Base-by-base conservation (phyloP, 2,329 filamentous ascomycete genomes). In the Aspergillus neoniger region DNA sequence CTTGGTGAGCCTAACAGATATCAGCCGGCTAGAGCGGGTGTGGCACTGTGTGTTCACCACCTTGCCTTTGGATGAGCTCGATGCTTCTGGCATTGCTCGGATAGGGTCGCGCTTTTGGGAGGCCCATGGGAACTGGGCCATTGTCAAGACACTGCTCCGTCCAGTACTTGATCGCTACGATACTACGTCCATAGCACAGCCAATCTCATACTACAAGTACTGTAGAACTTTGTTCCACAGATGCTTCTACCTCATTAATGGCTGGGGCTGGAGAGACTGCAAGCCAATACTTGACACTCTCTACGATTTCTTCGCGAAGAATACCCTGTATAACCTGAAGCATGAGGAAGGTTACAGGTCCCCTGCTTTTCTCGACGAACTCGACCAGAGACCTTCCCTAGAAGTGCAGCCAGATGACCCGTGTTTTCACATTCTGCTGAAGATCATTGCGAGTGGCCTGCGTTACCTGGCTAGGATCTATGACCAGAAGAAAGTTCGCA, bases 291-390 rank as follows among this genome's bases (percentile, higher is more conserved):
- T 88, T 10, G 80, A 81, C 51, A 76, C 72, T 0, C 71, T 86
- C 0, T 87, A 86, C 64, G 84, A 87, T 69, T 88, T 87, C 72
- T 88, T 87, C 63, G 83, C 83, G 6, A 79, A 76, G 41, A 82
- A 82, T 41, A 76, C 74, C 15, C 74, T 87, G n/a, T 75, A 77
- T 44, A 80, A 83, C 56, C 72, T 88, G 55, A 76, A 74, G 55
- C 78, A 79, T 2, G 86, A 88, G 67, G 76, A 83, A 60, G 76
- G 70, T 48, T 77, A 73, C 55, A 82, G 81, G 9, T 87, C 86
- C 2, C 82, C 82, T 8, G 63, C 65, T 2, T 87, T 87, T 60
- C 78, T 88, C 17, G 80, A 85, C 55, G 67, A 80, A 44, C 76
- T 86, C 2, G 75, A 81, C 32, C 68, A 71, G 15, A 70, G 76